Evolutionary conservation across 2,329 filamentous ascomycete species (phyloP).

Genomic region (Paracamarosporium sp.): DNA sequence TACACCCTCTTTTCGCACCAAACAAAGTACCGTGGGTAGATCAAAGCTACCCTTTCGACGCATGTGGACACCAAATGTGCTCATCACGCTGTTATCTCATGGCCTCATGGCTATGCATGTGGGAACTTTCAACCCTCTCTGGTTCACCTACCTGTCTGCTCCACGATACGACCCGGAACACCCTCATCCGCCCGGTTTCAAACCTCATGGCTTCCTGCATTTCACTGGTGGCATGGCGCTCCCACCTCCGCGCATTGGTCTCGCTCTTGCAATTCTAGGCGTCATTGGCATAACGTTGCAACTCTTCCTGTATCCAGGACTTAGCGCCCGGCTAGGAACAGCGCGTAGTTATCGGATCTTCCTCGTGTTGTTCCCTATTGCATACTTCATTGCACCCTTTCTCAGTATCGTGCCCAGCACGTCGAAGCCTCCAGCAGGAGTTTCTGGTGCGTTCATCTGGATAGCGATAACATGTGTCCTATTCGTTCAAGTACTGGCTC

Average conservation of each 20-base stretch:
- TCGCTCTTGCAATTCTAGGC: slow-evolving; percentile 56
- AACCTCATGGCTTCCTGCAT: slow-evolving; percentile 49
- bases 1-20: slow-evolving; percentile 14
- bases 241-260: slow-evolving; percentile 55
- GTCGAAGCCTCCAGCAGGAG: slow-evolving; percentile 46
- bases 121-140: slow-evolving; percentile 57
- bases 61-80: slow-evolving; percentile 56
- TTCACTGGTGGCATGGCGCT: slow-evolving; percentile 59
- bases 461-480: slow-evolving; percentile 49
- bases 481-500: slow-evolving; percentile 53
- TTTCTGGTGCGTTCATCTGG: slow-evolving; percentile 52
- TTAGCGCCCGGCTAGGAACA: slow-evolving; percentile 52
- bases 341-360: slow-evolving; percentile 49
- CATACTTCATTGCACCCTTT: slow-evolving; percentile 53
- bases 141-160: slow-evolving; percentile 58
- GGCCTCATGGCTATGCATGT: slow-evolving; percentile 56
- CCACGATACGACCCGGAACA: slow-evolving; percentile 49
- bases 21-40: slow-evolving; percentile 15
- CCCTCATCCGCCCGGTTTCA: slow-evolving; percentile 38
- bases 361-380: slow-evolving; percentile 53
- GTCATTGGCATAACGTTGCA: slow-evolving; percentile 56
- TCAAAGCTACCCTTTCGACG: slow-evolving; percentile 52
- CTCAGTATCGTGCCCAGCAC: slow-evolving; percentile 51
- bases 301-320: slow-evolving; percentile 53
- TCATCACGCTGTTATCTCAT: slow-evolving; percentile 53